A percentile compares a stretch with the other conserved stretches of the same genome.
Evolutionary conservation across 2,329 filamentous ascomycete genomes (phyloP).

Genomic region (Arthrobotrys sinensis): DNA sequence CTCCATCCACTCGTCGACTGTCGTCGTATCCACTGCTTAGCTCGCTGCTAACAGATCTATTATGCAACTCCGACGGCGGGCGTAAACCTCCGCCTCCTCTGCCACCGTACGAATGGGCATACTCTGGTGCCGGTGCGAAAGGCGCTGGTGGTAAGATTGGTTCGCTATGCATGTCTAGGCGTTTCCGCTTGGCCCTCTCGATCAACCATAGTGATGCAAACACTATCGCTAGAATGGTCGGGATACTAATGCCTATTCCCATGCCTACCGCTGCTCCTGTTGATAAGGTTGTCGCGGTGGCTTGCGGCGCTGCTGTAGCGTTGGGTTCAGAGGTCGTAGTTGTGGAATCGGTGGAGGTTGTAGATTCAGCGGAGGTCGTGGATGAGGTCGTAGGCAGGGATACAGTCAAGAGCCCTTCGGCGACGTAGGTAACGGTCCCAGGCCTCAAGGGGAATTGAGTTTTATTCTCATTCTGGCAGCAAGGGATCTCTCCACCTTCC

Average conservation of each 20-base stretch:
- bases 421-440: constrained; percentile 42
- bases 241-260: constrained; percentile 35
- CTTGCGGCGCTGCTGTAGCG: constrained; percentile 10
- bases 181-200: constrained; percentile 26
- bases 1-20: neutral
- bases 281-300: constrained; percentile 4
- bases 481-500: constrained; percentile 17
- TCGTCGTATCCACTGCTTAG: constrained; percentile 17
- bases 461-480: constrained; percentile 38
- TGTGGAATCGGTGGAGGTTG: constrained; percentile 3
- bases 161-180: neutral
- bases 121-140: neutral
- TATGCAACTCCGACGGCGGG: constrained; percentile 17
- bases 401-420: constrained; percentile 20
- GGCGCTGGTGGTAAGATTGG: constrained; percentile 42
- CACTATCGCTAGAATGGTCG: constrained; percentile 33
- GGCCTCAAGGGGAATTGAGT: constrained; percentile 39
- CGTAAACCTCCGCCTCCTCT: neutral
- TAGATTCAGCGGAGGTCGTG: neutral
- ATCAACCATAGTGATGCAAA: constrained; percentile 45
- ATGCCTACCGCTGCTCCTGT: constrained; percentile 40
- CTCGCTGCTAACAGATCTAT: constrained; percentile 37
- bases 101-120: neutral
- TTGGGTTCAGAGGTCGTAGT: constrained; percentile 13
- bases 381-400: neutral